phyloP scores from a whole-genome alignment of 2,329 filamentous ascomycete genomes.

The Pseudogymnoascus sp. region DNA sequence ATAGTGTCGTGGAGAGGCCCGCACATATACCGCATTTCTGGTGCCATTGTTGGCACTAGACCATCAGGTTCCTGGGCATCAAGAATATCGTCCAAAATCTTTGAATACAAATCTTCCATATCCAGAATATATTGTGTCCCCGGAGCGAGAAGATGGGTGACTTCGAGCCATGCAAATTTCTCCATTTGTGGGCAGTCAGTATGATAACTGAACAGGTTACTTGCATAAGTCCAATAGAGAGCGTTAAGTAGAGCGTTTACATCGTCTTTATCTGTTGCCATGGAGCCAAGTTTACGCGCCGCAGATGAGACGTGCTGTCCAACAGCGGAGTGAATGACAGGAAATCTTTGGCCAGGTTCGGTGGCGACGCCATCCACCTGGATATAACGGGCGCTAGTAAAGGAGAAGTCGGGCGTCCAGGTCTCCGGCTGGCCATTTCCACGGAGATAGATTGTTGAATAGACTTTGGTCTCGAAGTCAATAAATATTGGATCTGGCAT shows the following conservation, averaged over 20 bases:
- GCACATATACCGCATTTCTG: conserved; percentile 40
- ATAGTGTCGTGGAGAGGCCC: conserved; percentile 40
- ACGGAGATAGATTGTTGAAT: conserved; percentile 31
- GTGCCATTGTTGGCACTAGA: conserved; percentile 40
- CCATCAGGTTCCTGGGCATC: conserved; percentile 38
- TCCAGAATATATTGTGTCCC: conserved; percentile 39
- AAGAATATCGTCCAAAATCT: conserved; percentile 39
- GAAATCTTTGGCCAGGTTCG: conserved; percentile 17
- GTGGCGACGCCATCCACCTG: conserved; percentile 33
- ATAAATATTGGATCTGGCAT: conserved; percentile 33
- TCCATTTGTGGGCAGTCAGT: conserved; percentile 40
- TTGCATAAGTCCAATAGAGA: conserved; percentile 37
- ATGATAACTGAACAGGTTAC: conserved; percentile 39
- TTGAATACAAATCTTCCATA: conserved; percentile 38
- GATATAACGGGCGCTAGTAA: conserved; percentile 35
- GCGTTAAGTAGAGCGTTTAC: conserved; percentile 34
- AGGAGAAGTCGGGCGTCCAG: conserved; percentile 35
- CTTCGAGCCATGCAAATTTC: conserved; percentile 42
- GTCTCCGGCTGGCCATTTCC: conserved; percentile 25
- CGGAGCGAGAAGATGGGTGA: conserved; percentile 37
- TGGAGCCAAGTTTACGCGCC: conserved; percentile 26
- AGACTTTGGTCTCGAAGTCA: conserved; percentile 33
- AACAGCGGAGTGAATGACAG: conserved; percentile 29
- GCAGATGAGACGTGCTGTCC: conserved; percentile 34
- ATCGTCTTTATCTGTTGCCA: conserved; percentile 33